These are phyloP conservation scores for Dactylellina drechsleri DNA, from an alignment of 2,329 filamentous ascomycete genomes.

Conservation along the genomic window DNA sequence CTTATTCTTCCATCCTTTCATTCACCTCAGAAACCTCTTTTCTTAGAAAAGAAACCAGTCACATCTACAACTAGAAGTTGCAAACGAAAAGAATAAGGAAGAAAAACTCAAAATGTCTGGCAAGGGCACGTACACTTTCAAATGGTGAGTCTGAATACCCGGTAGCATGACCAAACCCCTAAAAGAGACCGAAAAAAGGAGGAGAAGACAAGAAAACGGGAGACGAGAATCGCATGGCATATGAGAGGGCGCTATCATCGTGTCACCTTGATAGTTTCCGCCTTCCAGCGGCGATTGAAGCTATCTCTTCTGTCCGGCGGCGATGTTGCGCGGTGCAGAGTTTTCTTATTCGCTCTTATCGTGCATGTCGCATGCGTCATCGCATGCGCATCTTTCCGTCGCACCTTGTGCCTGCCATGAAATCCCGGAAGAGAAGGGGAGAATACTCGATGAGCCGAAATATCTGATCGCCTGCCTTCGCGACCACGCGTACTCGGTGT, in stretches of 20 bases:
- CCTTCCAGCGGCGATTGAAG: not conserved
- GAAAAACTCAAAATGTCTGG: conserved; percentile 21
- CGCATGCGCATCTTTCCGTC: conserved; percentile 24
- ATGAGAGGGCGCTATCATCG: too few relatives aligned
- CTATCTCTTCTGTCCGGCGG: not conserved
- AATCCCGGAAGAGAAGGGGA: not conserved
- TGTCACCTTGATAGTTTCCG: not conserved
- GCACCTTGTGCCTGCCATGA: conserved; percentile 1
- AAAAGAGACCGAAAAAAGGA: not conserved
- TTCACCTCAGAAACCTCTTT: not conserved
- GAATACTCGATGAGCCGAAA: not conserved
- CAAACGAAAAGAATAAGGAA: too few relatives aligned
- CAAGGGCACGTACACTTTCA: conserved; percentile 52
- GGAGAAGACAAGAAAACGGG: not conserved
- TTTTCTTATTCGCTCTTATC: not conserved
- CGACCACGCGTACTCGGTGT: conserved; percentile 15
- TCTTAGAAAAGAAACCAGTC: not conserved
- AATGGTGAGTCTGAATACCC: conserved; percentile 44
- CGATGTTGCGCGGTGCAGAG: conserved; percentile 7
- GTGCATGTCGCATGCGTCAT: conserved; percentile 47
- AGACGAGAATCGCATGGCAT: not conserved
- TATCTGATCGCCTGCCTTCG: not conserved
- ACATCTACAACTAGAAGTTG: not conserved
- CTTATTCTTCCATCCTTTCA: not conserved
- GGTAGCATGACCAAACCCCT: not conserved